Evolutionary conservation across 208 protist species (phyloP), one percentile per base, ranked within the genome.

Genomic region (Trypanosoma melophagium): DNA sequence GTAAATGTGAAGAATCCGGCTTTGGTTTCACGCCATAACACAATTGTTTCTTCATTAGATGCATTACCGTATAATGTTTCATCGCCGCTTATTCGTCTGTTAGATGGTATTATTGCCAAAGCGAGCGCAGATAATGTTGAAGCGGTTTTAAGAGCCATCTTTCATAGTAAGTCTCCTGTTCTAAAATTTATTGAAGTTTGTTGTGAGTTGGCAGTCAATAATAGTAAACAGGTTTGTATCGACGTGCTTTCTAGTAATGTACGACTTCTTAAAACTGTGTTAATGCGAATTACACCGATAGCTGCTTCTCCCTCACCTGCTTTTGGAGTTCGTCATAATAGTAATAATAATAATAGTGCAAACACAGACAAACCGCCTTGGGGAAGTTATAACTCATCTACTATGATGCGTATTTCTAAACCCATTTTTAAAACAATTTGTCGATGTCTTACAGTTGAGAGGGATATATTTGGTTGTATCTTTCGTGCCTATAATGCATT

Each of bases 151-250:
- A 77, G 77, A 54, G 74, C 71, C 1, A 74, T 93, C 24, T 87
- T 93, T 35, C 64, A 79, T 69, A 66, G 74, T 71, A 89, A 88
- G 35, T 86, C 79, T 7, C 76, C 71, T 67, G 77, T 93, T n/a
- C 49, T 86, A 51, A 47, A 71, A 42, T 93, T 77, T 61, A 77
- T 90, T 7, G 84, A 87, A 49, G 60, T 56, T 3, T 87, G 78
- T 52, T 93, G 68, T 64, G 52, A 75, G 35, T 64, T 76, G 7
- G 81, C 81, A 8, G 17, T 44, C 10, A 63, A 55, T 22, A 63
- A 68, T 57, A 67, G 77, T 66, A 49, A 59, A 22, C 21, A 64
- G 17, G 55, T 90, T 40, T 76, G 81, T 19, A 22, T 80, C 13
- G 87, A 93, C 53, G 80, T 93, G 3, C 74, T 93, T 16, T 75